Base-by-base conservation (phyloP, 768 basidiomycete genomes). In the Rhodotorula kratochvilovae region DNA sequence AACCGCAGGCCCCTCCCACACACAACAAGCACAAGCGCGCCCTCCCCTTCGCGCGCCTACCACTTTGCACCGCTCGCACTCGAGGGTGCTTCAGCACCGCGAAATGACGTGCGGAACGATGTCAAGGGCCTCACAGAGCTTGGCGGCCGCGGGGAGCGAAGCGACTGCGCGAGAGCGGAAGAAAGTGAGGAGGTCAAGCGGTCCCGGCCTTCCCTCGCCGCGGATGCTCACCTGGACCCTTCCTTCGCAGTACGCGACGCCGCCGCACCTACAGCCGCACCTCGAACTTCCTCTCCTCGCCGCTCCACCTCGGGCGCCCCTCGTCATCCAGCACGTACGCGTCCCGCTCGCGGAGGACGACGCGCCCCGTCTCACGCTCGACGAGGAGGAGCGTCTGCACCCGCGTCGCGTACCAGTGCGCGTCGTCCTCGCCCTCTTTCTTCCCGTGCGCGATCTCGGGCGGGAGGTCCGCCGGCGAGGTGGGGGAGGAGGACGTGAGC, bases 361-460 rank as follows among this genome's bases (percentile, higher is more conserved):
- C 58, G 53, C 61, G 50, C 36, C 35, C 67, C 51, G 25, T 66
- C 43, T 19, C 42, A n/a, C 72, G 50, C 56, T 71, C 62, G 25
- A 77, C 65, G 16, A 77, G 56, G 4, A 77, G 5, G n/a, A 76
- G 29, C 25, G 75, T 74, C 60, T 77, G 76, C 29, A 73, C 75
- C 27, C 76, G 45, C 29, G 76, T 77, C 23, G 54, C 76, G 56
- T 77, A 77, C 76, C 75, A 76, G 17, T 58, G 42, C 5, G 43
- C 62, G 36, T 65, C 70, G 21, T 61, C 48, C 21, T 63, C 48
- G 67, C 17, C 23, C 12, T 45, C 42, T 17, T 25, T 25, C 8
- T 25, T 25, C 25, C 36, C 36, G 25, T 6, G 19, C 15, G 46
- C 23, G 4, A 45, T 19, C 15, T 39, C 27, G 8, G 29, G 31